These are phyloP conservation scores for Auxenochlorella pyrenoidosa DNA, from an alignment of 139 green algal genomes.

Conservation along the genomic window DNA sequence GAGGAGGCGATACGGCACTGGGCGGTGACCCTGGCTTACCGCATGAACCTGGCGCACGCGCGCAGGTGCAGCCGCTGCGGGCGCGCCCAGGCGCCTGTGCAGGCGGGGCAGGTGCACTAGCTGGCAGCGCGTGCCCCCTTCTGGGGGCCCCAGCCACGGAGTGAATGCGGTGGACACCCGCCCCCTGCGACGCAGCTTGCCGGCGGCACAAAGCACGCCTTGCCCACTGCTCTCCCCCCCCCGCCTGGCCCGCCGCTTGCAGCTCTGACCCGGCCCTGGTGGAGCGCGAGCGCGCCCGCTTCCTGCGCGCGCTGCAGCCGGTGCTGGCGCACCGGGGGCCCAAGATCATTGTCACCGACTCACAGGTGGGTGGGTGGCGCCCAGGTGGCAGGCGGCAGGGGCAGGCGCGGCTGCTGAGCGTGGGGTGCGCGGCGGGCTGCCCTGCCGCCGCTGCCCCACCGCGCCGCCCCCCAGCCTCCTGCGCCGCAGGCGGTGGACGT, in stretches of 20 bases:
- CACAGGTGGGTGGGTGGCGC: slow-evolving; percentile 42
- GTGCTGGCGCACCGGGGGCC: slow-evolving; percentile 57
- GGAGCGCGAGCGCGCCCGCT: slow-evolving; percentile 58
- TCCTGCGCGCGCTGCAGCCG: slow-evolving; percentile 51
- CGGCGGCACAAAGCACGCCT: not conserved
- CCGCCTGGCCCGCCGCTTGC: not conserved
- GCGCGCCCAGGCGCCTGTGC: too few species aligned
- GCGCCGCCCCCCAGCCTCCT: not conserved
- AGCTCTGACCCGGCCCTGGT: slow-evolving; percentile 40
- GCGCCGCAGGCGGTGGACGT: slow-evolving; percentile 69
- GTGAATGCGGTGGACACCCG: too few species aligned
- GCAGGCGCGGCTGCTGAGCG: too few species aligned
- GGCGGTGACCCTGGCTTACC: slow-evolving; percentile 59
- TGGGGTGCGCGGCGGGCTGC: too few species aligned
- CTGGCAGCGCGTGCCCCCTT: too few species aligned
- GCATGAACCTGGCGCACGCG: slow-evolving; percentile 67
- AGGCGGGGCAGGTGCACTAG: too few species aligned
- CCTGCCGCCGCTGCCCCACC: too few species aligned
- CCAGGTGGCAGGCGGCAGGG: not conserved
- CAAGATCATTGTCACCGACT: slow-evolving; percentile 72
- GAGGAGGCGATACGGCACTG: slow-evolving; percentile 72
- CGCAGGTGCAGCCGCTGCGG: slow-evolving; percentile 11
- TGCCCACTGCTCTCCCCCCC: not conserved
- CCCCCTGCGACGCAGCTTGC: too few species aligned
- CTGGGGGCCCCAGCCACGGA: too few species aligned